phyloP scores from a whole-genome alignment of 371 early-diverging fungal species.

The Apophysomyces trapeziformis region DNA sequence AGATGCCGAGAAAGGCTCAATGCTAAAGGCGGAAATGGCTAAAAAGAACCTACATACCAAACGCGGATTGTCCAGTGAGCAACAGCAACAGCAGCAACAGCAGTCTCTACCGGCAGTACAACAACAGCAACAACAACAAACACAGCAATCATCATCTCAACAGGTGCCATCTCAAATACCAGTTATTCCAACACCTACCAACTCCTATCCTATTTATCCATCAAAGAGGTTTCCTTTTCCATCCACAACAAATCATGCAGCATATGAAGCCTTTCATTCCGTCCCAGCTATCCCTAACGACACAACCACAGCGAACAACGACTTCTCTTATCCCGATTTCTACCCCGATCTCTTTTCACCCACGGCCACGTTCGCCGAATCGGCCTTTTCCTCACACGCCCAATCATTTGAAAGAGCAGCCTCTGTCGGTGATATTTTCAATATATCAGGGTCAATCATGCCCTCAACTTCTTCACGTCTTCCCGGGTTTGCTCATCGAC shows the following conservation, averaged over 20 bases:
- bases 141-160: conserved; percentile 4
- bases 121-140: conserved; percentile 2
- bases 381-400: conserved; percentile 22
- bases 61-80: conserved; percentile 33
- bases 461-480: conserved; percentile 34
- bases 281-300: conserved; percentile 55
- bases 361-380: conserved; percentile 30
- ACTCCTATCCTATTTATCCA: conserved; percentile 14
- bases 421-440: conserved; percentile 14
- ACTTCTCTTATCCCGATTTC: conserved; percentile 49
- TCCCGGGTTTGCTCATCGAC: conserved; percentile 35
- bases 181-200: conserved; percentile 14
- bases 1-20: conserved; percentile 79
- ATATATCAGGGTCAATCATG: not conserved
- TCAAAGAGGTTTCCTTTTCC: conserved; percentile 12
- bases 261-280: conserved; percentile 62
- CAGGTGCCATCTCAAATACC: not conserved
- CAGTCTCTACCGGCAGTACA: not conserved
- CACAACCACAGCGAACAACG: conserved; percentile 44
- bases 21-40: conserved; percentile 92
- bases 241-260: conserved; percentile 37
- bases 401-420: conserved; percentile 19
- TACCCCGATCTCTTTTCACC: conserved; percentile 52
- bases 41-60: conserved; percentile 89
- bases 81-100: not conserved